Evolutionary conservation across 2,329 filamentous ascomycete genomes (phyloP).

Genomic region (Neonectria ditissima): DNA sequence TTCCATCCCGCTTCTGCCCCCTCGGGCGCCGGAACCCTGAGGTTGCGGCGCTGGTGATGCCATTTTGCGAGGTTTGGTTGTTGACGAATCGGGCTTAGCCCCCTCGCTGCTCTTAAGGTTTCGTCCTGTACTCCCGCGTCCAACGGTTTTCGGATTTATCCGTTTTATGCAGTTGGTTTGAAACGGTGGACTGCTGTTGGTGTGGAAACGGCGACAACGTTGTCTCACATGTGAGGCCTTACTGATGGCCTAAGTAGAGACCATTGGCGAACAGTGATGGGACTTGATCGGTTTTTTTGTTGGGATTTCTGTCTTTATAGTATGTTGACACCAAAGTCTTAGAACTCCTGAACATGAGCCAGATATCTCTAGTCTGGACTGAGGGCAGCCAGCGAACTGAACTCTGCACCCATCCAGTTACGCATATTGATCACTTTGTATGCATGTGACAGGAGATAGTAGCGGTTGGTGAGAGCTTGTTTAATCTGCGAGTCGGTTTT

Average conservation of each 20-base stretch:
- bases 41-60: neutral
- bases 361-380: too few species aligned
- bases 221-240: neutral
- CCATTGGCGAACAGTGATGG: neutral
- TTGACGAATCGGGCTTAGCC: conserved; percentile 10
- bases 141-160: neutral
- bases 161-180: neutral
- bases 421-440: neutral
- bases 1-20: conserved; percentile 1
- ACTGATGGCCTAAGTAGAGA: neutral
- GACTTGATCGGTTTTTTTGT: neutral
- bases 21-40: conserved; percentile 9
- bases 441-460: neutral
- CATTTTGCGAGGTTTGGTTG: neutral
- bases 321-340: neutral
- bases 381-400: neutral
- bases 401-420: neutral
- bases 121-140: too few species aligned
- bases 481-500: too few species aligned
- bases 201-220: neutral
- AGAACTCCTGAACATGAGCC: neutral
- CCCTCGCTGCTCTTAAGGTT: conserved; percentile 3
- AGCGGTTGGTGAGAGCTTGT: too few species aligned
- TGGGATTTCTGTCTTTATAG: neutral
- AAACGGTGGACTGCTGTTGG: neutral